phyloP scores from a whole-genome alignment of 139 green algal species.

The Coelastrella sp. region DNA sequence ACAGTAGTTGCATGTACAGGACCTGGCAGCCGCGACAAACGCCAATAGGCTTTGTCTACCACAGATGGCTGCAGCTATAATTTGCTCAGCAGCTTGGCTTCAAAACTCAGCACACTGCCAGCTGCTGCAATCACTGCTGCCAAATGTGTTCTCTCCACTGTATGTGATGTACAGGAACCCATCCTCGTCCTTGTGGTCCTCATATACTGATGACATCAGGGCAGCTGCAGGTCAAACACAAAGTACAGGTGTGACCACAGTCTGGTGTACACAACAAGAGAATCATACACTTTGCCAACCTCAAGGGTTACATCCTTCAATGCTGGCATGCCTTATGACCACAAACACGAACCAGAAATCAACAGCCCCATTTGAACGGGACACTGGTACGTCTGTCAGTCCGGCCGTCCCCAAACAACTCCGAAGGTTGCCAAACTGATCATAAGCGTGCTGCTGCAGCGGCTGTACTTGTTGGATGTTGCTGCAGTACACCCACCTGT shows the following conservation, averaged over 20 bases:
- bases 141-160: slow-evolving; percentile 93
- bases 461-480: no score
- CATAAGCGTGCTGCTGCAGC: neutral
- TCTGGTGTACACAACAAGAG: no score
- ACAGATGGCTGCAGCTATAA: neutral
- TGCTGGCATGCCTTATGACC: no score
- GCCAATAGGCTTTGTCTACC: neutral
- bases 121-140: slow-evolving; percentile 51
- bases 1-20: no score
- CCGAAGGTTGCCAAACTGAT: neutral
- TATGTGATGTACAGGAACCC: slow-evolving; percentile 99
- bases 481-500: slow-evolving; percentile 71
- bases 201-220: slow-evolving; percentile 97
- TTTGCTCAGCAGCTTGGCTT: neutral
- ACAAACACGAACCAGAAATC: no score
- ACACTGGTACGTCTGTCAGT: no score
- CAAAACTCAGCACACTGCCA: neutral
- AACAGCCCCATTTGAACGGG: no score
- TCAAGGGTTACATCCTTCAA: neutral
- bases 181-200: slow-evolving; percentile 99
- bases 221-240: slow-evolving; percentile 74
- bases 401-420: no score
- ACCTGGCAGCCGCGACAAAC: no score
- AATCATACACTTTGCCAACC: neutral
- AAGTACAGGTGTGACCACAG: neutral